Base-by-base conservation (phyloP, 140 eudicot genomes). In the Oenanthe javanica region DNA sequence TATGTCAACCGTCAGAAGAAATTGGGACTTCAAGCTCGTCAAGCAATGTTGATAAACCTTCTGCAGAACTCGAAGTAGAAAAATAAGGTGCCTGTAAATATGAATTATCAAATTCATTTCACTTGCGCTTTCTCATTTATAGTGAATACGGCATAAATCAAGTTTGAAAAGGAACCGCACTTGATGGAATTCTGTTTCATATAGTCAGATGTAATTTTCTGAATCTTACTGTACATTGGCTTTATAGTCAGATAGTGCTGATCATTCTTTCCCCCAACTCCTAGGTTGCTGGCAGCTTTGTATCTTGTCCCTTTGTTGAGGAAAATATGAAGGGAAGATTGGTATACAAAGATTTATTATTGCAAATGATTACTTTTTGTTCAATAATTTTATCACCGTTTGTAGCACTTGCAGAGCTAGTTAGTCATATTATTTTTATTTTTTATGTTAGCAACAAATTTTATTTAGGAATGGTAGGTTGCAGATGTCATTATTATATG, bases 251-350 rank as follows among this genome's bases (percentile, higher is more conserved):
- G 14, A 25, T 51, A 76, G 79, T 19, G 69, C 69, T 54, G 31
- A 52, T 54, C 69, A 77, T 77, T 77, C 80, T 77, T 77, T 77
- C 49, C 57, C 52, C 61, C 79, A 27, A 76, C 79, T 42, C 66
- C 4, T 48, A 27, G 66, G 79, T 76, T 48, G 45, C 64, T 50
- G 79, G 47, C 64, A 48, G 25, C 77, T 5, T 46, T 43, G 77
- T 46, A 73, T 46, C 23, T 45, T 10, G 50, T 8, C 50, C 77
- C 77, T 18, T n/a, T 49, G 59, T 49, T 25, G 78, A 23, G 66
- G 79, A 50, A 76, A 76, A 50, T 40, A 77, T 75, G 69, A 27
- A 52, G 45, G 49, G 31, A 6, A 14, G 31, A n/a, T 51, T 52
- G 38, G 9, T 76, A 50, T 31, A 50, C 80, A 16, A 25, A 36